Base-by-base conservation (phyloP, 768 basidiomycete species). In the Hemileccinum rubropunctum region DNA sequence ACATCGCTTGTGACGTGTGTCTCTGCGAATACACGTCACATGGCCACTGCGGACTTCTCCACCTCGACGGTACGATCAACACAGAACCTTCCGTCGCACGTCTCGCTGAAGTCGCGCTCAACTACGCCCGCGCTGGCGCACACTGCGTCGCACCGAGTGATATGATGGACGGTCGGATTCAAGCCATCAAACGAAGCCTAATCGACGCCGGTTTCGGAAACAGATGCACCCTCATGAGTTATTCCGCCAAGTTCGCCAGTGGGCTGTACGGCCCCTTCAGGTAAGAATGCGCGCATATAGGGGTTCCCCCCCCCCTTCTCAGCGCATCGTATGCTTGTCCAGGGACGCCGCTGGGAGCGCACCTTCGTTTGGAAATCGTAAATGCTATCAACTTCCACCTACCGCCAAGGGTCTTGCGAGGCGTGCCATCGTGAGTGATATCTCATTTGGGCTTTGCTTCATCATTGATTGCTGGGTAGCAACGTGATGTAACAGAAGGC, bases 11-110 rank as follows among this genome's bases (percentile, higher is more conserved):
- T 62, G 97, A 99, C 61, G 97, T 98, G 17, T 99, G 97, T 66
- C 83, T 99, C n/a, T 99, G 97, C 76, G 95, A 98, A 72, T 98
- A 99, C 76, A 98, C 97, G 9, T 90, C 91, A 42, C 95, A 98
- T 59, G 97, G 97, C 0, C 97, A 99, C 70, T 99, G 97, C 61
- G 97, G 97, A 21, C 63, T 88, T 39, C 77, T 95, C 34, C 68
- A 89, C 57, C 38, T 62, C 2, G 89, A 93, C 58, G 85, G 86
- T 12, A 84, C 84, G 3, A 90, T 98, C 68, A 75, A 90, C 68
- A 83, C 83, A 32, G 74, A 71, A 10, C 84, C 84, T 15, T 95
- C 91, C 18, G 90, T 91, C 12, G 74, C 76, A n/a, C 86, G 97
- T 53, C 87, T 99, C 53, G 92, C 91, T 0, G 75, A 97, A 62